Conservation (phyloP, 2,329 filamentous ascomycete species). For the Sporothrix euskadiensis region DNA sequence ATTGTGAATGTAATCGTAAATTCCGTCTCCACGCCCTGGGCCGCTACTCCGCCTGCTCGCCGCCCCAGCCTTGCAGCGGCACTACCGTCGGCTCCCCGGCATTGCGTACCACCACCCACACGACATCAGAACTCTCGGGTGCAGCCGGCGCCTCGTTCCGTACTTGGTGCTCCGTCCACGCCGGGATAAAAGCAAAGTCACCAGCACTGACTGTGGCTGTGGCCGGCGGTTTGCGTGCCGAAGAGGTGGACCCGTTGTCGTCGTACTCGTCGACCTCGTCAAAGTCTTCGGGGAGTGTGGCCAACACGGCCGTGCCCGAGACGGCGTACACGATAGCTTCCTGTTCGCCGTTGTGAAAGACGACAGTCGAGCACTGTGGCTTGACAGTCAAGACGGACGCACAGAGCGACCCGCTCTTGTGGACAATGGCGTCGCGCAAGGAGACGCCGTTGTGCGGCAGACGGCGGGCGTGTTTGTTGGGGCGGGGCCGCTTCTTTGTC, state of each 20-base stretch:
- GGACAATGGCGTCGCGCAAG: slow-evolving; percentile 56
- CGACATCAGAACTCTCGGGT: slow-evolving; percentile 51
- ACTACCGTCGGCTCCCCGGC: slow-evolving; percentile 62
- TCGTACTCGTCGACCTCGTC: slow-evolving; percentile 48
- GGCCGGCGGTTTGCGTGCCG: slow-evolving; percentile 45
- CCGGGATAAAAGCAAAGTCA: slow-evolving; percentile 70
- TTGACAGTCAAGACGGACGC: slow-evolving; percentile 67
- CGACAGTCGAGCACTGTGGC: slow-evolving; percentile 60
- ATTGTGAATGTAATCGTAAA: background rate
- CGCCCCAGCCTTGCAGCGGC: slow-evolving; percentile 64
- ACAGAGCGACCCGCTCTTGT: slow-evolving; percentile 65
- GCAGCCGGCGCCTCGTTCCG: slow-evolving; percentile 63
- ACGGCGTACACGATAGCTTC: slow-evolving; percentile 69
- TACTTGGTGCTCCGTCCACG: slow-evolving; percentile 70
- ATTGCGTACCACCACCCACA: slow-evolving; percentile 66
- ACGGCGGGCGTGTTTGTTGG: background rate
- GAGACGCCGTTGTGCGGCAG: slow-evolving; percentile 28
- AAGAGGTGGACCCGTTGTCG: slow-evolving; percentile 40
- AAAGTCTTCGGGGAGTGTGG: slow-evolving; percentile 53
- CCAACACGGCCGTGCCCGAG: slow-evolving; percentile 60
- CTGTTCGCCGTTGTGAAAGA: slow-evolving; percentile 71
- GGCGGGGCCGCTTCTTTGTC: background rate
- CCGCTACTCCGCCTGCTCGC: slow-evolving; percentile 42
- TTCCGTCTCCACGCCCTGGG: background rate
- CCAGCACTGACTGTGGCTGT: slow-evolving; percentile 61